A percentile compares a stretch with the other conserved stretches of the same genome.
Evolutionary conservation across 495 filamentous ascomycete species (phyloP).

Genomic region (Talaromyces proteolyticus): DNA sequence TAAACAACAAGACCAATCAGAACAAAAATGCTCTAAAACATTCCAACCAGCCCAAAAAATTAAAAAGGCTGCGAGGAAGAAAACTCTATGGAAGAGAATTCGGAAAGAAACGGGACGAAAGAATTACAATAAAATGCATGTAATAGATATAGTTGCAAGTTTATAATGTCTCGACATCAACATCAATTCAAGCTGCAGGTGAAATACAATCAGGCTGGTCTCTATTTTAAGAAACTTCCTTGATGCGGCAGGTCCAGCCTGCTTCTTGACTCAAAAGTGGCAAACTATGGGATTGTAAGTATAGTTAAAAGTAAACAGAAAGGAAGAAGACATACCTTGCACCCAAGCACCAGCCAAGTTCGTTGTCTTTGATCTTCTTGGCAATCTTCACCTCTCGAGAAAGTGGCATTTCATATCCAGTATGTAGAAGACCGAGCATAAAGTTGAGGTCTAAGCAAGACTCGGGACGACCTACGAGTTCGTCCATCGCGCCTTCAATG

Average conservation of each 20-base stretch:
- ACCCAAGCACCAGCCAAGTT: constrained; percentile 96
- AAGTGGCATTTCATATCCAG: constrained; percentile 96
- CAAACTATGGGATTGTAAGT: constrained; percentile 49
- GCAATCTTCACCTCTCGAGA: constrained; percentile 94
- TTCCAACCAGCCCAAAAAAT: too few relatives aligned
- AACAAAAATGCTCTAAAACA: constrained; percentile 16
- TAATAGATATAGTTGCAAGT: background rate
- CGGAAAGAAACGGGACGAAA: constrained; percentile 5
- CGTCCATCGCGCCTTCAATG: constrained; percentile 62
- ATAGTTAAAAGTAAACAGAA: constrained; percentile 7
- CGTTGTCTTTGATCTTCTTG: constrained; percentile 96
- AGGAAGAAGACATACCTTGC: constrained; percentile 62
- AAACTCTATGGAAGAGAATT: constrained; percentile 9
- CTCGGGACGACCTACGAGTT: constrained; percentile 76
- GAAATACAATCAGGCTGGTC: constrained; percentile 3
- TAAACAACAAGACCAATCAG: constrained; percentile 7
- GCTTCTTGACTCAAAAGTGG: constrained; percentile 66
- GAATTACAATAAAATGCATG: background rate
- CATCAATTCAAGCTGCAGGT: constrained; percentile 13
- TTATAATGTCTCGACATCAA: constrained; percentile 20
- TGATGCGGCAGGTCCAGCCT: constrained; percentile 72
- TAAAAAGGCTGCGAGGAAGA: too few relatives aligned
- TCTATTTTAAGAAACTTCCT: constrained; percentile 49
- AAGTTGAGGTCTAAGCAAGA: constrained; percentile 94
- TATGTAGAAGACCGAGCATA: constrained; percentile 87